Evolutionary conservation across 306 rosid species (phyloP), one percentile per base, ranked within the genome.

Genomic region (Castanea sativa): DNA sequence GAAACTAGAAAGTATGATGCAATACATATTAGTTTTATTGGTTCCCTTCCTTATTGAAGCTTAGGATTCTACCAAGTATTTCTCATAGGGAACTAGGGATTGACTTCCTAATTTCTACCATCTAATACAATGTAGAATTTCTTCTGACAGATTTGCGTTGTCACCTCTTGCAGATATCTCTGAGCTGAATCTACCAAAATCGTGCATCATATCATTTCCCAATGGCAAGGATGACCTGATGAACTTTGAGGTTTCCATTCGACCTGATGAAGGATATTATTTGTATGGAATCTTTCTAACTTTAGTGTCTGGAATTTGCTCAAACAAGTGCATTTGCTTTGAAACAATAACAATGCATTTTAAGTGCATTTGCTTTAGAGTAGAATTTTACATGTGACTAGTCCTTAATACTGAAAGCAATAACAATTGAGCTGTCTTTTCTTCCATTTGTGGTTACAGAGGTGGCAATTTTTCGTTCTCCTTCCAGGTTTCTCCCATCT

Each of bases 161-260:
- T 85, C 73, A 75, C 61, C 25, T 80, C 68, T 76, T 89, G 87
- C 93, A 96, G 99, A 96, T 83, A 96, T 96, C 58, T 85, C 89
- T 78, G 99, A 96, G 92, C 88, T 96, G 88, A 96, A 88, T 86
- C 93, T 93, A 33, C 96, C 99, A 51, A 89, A 90, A 75, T 87
- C 99, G 19, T 96, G 99, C 65, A 32, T 63, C 76, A 91, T 93
- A 43, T 80, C 83, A 74, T 96, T 96, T 86, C 97, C 98, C 69
- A 93, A 91, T 82, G 96, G 99, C 81, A 91, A 91, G 90, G 97
- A 96, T 88, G 96, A 96, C 71, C 89, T 96, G 74, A 96, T 91
- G 98, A 91, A 91, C 89, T 93, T 96, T 6, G 99, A 93, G 81
- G 98, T 96, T 83, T 57, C 97, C 61, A 91, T 96, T 83, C 94